Percentiles rank a stretch among this genome's conserved stretches.
phyloP scores from a whole-genome alignment of 257 asterid genomes.

The Jaltomata sinuosa region DNA sequence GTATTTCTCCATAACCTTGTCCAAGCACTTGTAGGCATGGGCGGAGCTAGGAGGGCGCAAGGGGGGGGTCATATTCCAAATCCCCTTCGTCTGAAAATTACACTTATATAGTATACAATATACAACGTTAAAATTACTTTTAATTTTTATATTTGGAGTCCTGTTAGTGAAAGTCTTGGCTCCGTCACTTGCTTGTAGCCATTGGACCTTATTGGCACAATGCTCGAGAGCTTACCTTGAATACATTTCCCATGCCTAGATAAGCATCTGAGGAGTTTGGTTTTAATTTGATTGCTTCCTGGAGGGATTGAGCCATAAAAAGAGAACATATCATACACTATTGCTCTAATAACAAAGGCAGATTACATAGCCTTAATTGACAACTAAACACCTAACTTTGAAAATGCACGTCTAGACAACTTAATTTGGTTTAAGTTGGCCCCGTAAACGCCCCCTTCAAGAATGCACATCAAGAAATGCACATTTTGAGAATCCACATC shows the following conservation, averaged over 20 bases:
- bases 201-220: conserved; percentile 30
- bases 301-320: neutral
- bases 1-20: conserved; percentile 38
- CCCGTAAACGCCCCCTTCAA: neutral
- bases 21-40: conserved; percentile 31
- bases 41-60: neutral
- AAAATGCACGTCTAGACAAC: neutral
- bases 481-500: neutral
- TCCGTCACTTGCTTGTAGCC: neutral
- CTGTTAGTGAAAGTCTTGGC: neutral
- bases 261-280: conserved; percentile 79
- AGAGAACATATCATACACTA: neutral
- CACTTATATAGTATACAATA: neutral
- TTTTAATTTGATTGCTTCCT: conserved; percentile 93
- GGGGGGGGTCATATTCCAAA: neutral
- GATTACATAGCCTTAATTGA: neutral
- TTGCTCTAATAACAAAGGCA: neutral
- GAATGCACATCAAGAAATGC: neutral
- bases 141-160: neutral
- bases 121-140: neutral
- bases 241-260: conserved; percentile 83
- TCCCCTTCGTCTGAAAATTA: neutral
- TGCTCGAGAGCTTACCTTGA: conserved; percentile 63
- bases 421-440: neutral
- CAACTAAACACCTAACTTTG: neutral